Conservation (phyloP, 805 yeast genomes). For the Lipomyces yamadae region DNA sequence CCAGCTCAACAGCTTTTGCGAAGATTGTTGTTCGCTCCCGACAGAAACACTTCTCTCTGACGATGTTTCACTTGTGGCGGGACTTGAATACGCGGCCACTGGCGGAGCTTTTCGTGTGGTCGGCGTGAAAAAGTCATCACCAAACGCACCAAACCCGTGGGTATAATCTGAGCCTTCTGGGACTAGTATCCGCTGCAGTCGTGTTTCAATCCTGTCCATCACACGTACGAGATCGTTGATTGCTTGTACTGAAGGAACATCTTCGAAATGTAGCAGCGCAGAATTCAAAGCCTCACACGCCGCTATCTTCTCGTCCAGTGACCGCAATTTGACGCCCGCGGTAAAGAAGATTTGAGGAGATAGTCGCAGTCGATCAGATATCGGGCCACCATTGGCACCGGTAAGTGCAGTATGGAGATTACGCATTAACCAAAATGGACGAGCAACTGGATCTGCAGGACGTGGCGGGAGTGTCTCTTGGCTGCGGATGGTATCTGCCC, state of each 20-base stretch:
- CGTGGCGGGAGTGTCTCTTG: neutral
- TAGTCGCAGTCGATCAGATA: slow-evolving; percentile 7
- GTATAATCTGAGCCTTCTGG: slow-evolving; percentile 2
- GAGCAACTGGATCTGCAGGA: slow-evolving; percentile 8
- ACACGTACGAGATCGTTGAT: slow-evolving; percentile 7
- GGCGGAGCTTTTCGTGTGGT: neutral
- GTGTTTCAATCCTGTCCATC: slow-evolving; percentile 17
- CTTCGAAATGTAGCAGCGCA: slow-evolving; percentile 14
- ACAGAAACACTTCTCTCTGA: neutral
- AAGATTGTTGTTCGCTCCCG: neutral
- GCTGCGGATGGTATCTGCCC: neutral
- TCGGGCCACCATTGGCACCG: slow-evolving; percentile 10
- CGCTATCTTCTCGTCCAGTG: slow-evolving; percentile 17
- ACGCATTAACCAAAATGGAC: slow-evolving; percentile 26
- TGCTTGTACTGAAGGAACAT: slow-evolving; percentile 7
- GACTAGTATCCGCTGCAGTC: neutral
- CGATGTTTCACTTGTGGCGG: neutral
- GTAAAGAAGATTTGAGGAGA: slow-evolving; percentile 16
- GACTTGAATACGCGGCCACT: neutral
- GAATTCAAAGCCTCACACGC: slow-evolving; percentile 12
- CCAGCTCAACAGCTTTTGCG: neutral
- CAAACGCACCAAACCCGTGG: neutral
- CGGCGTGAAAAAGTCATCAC: neutral
- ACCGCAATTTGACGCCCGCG: slow-evolving; percentile 13
- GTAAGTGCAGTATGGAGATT: slow-evolving; percentile 18